Evolutionary conservation across 805 yeast genomes (phyloP), one percentile per base, ranked within the genome.

Genomic region (Metschnikowia anglica): DNA sequence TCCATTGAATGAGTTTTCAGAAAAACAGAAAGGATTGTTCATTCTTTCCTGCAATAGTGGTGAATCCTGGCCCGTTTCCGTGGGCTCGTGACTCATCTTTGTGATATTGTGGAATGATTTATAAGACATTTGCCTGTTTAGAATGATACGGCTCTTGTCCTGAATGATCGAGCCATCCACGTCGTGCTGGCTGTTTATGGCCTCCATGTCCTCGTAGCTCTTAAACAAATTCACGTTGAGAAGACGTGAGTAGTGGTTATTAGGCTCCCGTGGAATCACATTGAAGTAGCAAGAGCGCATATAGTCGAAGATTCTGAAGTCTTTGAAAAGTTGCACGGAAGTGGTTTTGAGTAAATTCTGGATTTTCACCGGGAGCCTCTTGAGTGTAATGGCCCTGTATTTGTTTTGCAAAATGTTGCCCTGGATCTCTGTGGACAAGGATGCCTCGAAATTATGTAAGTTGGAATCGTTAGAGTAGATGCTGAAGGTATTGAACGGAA

Each of bases 211-310:
- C 48, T 70, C 75, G 48, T 62, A 64, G 34, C 60, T 63, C 43
- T 69, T 70, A 35, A 67, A 58, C 36, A 70, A 56, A 49, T 70
- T 68, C 30, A 69, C 51, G 15, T 56, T 62, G 15, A 70, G 48
- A n/a, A 70, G 49, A 10, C 61, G 59, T 10, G 63, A 49, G 47
- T 62, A 70, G 55, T 70, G 75, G 42, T 68, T 69, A 44, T 68
- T 63, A 16, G 60, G 46, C 38, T 52, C 53, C 12, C 51, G 50
- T 1, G 73, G 73, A 15, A 63, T 55, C 26, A 54, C 46, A 42
- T 70, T 70, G 39, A 53, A 63, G 51, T 70, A 70, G 46, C 73
- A 70, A 5, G 72, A 64, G 26, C 61, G 51, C 65, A 66, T 62
- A 55, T 70, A 70, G 46, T 66, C 69, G 44, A 58, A 68, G 18